Base-by-base conservation (phyloP, 164 flowering plant genomes). In the Stephania japonica region DNA sequence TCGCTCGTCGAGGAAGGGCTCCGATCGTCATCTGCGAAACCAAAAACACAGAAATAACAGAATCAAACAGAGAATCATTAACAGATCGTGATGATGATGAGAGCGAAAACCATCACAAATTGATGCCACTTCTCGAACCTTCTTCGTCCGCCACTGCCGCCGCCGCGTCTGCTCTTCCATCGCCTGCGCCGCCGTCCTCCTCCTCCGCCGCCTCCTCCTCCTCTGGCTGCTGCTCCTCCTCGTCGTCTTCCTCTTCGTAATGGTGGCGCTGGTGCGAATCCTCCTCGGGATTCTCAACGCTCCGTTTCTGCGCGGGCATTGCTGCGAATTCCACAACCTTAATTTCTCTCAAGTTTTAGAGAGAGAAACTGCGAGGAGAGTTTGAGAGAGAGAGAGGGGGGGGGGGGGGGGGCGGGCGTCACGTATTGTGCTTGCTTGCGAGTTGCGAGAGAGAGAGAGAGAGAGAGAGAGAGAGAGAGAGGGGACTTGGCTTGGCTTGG, bases 11-110 rank as follows among this genome's bases (percentile, higher is more conserved):
- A 74, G 59, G 83, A 83, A 75, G 66, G 81, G 85, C 80, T 84
- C 69, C 84, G 79, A 74, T 81, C 85, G 62, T 83, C 84, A 72
- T 85, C 89, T 87, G 81, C 18, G 74, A 68, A 70, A 56, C 18
- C 62, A 56, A 6, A 56, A n/a, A 56, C n/a, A 41, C 4, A 16
- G 49, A 41, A 3, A 42, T n/a, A 21, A 14, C 56, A 6, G 47
- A 14, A 73, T 6, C 26, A 12, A 69, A 63, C 38, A 32, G 38
- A 32, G 38, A 32, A 32, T 32, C 38, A 32, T 2, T 4, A 2
- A 32, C 38, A 32, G 38, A 32, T 32, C 38, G 38, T 32, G 38
- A 32, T 32, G 38, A 32, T 32, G 38, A 32, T 32, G 38, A 32
- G 38, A 32, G 38, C 38, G 38, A 32, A 32, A 4, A 32, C 38